phyloP scores from a whole-genome alignment of 2,329 filamentous ascomycete species.

The Aphanocladium album region DNA sequence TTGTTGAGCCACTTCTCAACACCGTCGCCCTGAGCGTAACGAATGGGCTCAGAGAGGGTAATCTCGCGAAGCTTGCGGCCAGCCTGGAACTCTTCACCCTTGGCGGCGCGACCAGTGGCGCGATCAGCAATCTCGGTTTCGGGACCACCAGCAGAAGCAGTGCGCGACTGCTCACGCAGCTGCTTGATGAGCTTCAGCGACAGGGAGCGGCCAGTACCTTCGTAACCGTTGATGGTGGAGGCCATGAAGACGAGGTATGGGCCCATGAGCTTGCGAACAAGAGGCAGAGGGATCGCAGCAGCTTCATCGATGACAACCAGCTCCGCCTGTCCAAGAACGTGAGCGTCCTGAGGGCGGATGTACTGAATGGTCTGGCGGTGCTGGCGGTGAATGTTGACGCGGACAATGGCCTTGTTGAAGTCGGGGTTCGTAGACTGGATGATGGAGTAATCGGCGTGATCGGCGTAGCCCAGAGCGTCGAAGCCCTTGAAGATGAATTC shows the following conservation, averaged over 20 bases:
- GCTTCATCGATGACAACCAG: constrained; percentile 95
- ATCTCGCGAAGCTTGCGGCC: constrained; percentile 84
- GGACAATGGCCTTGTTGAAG: constrained; percentile 97
- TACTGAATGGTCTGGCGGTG: constrained; percentile 98
- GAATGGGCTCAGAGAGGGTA: constrained; percentile 86
- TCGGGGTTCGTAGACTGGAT: constrained; percentile 97
- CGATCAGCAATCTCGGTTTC: constrained; percentile 70
- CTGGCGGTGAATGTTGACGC: constrained; percentile 90
- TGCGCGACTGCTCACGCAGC: constrained; percentile 83
- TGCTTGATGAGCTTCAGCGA: constrained; percentile 97
- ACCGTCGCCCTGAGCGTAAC: constrained; percentile 83
- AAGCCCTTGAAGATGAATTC: constrained; percentile 99
- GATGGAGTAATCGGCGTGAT: constrained; percentile 96
- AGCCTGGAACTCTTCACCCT: constrained; percentile 57
- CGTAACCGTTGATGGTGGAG: constrained; percentile 97
- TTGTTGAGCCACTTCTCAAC: constrained; percentile 97
- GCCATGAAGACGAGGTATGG: constrained; percentile 99
- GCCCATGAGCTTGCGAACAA: constrained; percentile 91
- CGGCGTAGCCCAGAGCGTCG: constrained; percentile 86
- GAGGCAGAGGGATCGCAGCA: constrained; percentile 86
- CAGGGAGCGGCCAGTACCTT: constrained; percentile 90
- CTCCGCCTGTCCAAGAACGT: constrained; percentile 92
- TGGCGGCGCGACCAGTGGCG: constrained; percentile 67
- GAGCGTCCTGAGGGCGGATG: constrained; percentile 92
- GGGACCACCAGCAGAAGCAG: constrained; percentile 48